Evolutionary conservation across 108 stramenopile species (phyloP).

Genomic region (Schizochytrium sp.): DNA sequence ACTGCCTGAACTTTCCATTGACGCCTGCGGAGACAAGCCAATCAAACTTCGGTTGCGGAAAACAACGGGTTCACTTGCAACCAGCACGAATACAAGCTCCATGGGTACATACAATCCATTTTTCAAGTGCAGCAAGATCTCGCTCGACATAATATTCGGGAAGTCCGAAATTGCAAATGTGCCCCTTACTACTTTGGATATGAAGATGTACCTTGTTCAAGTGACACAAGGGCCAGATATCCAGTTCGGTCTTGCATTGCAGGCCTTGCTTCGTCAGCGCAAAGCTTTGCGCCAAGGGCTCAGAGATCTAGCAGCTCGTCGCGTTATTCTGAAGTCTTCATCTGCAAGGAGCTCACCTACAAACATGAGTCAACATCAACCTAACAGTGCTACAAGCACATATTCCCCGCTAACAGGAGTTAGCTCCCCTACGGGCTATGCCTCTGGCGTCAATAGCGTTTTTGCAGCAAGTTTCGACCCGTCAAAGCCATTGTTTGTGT

Average conservation of each 20-base stretch:
- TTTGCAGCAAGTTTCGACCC: not conserved
- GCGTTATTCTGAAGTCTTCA: not conserved
- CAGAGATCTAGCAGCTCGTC: constrained; percentile 8
- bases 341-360: not conserved
- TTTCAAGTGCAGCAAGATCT: constrained; percentile 16
- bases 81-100: not conserved
- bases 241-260: not conserved
- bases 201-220: constrained; percentile 1
- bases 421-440: no score
- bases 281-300: constrained; percentile 39
- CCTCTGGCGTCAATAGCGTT: not conserved
- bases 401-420: no score
- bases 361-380: not conserved
- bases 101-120: not conserved
- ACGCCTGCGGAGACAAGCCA: not conserved
- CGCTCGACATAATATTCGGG: not conserved
- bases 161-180: not conserved
- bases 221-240: constrained; percentile 24
- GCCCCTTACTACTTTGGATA: not conserved
- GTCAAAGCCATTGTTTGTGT: not conserved
- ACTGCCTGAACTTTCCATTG: not conserved
- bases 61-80: not conserved
- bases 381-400: no score
- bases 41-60: not conserved
- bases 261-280: constrained; percentile 41